Conservation (phyloP, 2,329 filamentous ascomycete species). For the Onygenales sp. region DNA sequence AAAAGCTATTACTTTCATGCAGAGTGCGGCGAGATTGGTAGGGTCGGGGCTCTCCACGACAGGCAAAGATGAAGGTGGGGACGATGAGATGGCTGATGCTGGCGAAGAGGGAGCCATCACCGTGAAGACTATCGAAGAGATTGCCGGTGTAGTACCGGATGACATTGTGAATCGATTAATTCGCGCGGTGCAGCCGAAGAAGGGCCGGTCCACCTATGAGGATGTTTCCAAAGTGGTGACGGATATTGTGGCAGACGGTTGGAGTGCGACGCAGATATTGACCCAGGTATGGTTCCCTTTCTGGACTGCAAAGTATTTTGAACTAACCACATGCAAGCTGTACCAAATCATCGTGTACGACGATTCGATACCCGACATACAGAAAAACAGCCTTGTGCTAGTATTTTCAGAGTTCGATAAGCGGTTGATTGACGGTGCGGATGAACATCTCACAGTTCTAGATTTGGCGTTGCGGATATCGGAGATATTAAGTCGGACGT, state of each 20-base stretch:
- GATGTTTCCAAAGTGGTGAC: slow-evolving; percentile 71
- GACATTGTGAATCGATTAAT: slow-evolving; percentile 61
- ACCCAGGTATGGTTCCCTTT: slow-evolving; percentile 50
- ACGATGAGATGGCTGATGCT: slow-evolving; percentile 45
- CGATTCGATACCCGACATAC: slow-evolving; percentile 69
- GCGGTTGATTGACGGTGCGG: slow-evolving; percentile 83
- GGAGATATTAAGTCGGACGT: slow-evolving; percentile 47
- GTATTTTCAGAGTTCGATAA: slow-evolving; percentile 94
- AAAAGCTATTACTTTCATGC: slow-evolving; percentile 91
- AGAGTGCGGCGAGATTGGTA: slow-evolving; percentile 84
- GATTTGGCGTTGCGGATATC: slow-evolving; percentile 78
- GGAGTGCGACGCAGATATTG: slow-evolving; percentile 86
- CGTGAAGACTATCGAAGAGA: slow-evolving; percentile 77
- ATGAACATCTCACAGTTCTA: slow-evolving; percentile 86
- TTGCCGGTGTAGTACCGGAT: slow-evolving; percentile 85
- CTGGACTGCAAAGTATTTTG: neutral
- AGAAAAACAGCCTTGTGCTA: slow-evolving; percentile 84
- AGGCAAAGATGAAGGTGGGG: slow-evolving; percentile 40
- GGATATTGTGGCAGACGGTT: slow-evolving; percentile 89
- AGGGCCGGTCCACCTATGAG: slow-evolving; percentile 57
- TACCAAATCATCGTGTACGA: slow-evolving; percentile 78
- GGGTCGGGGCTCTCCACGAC: slow-evolving; percentile 47
- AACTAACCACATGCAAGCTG: slow-evolving; percentile 42
- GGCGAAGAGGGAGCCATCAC: slow-evolving; percentile 53
- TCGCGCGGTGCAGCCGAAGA: slow-evolving; percentile 64